Conservation (phyloP, 805 yeast species). For the Lachancea kluyveri region DNA sequence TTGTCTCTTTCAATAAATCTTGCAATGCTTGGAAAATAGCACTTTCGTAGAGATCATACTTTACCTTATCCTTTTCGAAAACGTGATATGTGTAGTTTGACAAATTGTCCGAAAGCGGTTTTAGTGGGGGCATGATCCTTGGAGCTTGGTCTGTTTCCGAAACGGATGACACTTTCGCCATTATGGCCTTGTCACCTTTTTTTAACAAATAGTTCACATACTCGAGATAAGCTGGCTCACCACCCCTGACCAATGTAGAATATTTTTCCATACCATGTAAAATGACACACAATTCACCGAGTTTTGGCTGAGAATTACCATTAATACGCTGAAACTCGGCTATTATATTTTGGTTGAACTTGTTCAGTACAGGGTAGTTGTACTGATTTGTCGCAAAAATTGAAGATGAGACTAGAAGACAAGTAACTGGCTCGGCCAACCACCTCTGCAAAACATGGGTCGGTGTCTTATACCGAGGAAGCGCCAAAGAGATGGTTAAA, state of each 20-base stretch:
- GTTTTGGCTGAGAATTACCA: slow-evolving; percentile 31
- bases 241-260: slow-evolving; percentile 29
- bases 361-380: slow-evolving; percentile 59
- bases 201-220: slow-evolving; percentile 39
- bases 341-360: slow-evolving; percentile 47
- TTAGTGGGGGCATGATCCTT: slow-evolving; percentile 49
- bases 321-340: slow-evolving; percentile 35
- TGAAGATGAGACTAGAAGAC: slow-evolving; percentile 48
- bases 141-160: slow-evolving; percentile 10
- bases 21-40: slow-evolving; percentile 56
- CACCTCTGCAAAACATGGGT: slow-evolving; percentile 48
- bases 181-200: slow-evolving; percentile 25
- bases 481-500: slow-evolving; percentile 66
- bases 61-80: slow-evolving; percentile 65
- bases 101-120: slow-evolving; percentile 59
- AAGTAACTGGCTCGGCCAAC: slow-evolving; percentile 62
- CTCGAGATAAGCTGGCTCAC: slow-evolving; percentile 35
- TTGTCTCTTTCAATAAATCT: slow-evolving; percentile 25
- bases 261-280: slow-evolving; percentile 50
- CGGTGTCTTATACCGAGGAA: slow-evolving; percentile 57
- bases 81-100: slow-evolving; percentile 54
- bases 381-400: slow-evolving; percentile 54
- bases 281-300: slow-evolving; percentile 33
- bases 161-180: slow-evolving; percentile 2
- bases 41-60: slow-evolving; percentile 60